Evolutionary conservation across 805 yeast genomes (phyloP).

Genomic region (Ascoidea tarda): DNA sequence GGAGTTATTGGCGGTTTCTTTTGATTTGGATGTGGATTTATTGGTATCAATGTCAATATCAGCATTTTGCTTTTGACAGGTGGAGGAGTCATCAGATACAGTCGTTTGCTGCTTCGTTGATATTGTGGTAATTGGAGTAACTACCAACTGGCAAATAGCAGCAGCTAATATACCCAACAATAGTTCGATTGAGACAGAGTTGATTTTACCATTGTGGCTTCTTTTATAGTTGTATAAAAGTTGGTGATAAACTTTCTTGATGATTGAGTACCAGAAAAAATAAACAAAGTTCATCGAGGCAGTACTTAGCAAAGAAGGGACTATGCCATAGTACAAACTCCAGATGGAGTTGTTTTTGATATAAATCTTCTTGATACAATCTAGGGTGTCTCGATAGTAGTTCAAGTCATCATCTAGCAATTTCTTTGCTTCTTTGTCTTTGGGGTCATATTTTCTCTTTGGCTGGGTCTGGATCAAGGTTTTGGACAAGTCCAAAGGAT

Average conservation of each 20-base stretch:
- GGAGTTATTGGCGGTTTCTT: conserved; percentile 9
- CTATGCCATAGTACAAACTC: conserved; percentile 64
- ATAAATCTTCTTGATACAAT: conserved; percentile 47
- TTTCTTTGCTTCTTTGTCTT: conserved; percentile 1
- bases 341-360: conserved; percentile 37
- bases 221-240: conserved; percentile 20
- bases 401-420: conserved; percentile 12
- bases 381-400: conserved; percentile 42
- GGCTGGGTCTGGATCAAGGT: conserved; percentile 64
- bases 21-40: background rate
- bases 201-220: conserved; percentile 14
- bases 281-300: conserved; percentile 73
- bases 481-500: conserved; percentile 69
- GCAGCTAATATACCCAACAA: conserved; percentile 71
- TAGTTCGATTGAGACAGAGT: conserved; percentile 53
- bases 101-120: conserved; percentile 56
- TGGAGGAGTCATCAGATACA: conserved; percentile 16
- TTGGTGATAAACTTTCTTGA: conserved; percentile 40
- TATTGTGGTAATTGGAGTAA: conserved; percentile 69
- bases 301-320: conserved; percentile 51
- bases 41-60: background rate
- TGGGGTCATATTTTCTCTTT: conserved; percentile 5
- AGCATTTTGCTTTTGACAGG: conserved; percentile 15
- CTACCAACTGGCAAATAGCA: conserved; percentile 65
- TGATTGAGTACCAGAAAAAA: conserved; percentile 76